Percentiles rank a stretch among this genome's conserved stretches.
These are phyloP conservation scores for Yamadazyma spencermartinsiae DNA, from an alignment of 1,139 yeast species.

Conservation along the genomic window DNA sequence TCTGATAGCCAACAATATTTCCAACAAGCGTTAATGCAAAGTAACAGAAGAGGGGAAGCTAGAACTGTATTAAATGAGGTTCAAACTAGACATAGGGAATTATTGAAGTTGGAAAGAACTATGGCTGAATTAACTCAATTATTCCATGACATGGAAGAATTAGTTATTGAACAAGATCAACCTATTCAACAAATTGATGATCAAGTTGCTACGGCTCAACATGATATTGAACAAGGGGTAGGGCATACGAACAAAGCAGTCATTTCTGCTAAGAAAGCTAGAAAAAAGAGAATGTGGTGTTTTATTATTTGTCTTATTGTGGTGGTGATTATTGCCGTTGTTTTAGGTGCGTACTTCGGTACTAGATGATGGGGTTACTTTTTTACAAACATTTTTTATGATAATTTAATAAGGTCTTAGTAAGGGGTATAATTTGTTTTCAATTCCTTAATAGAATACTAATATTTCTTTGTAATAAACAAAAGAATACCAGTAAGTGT, in stretches of 20 bases:
- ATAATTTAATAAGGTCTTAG: background rate
- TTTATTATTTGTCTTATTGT: conserved; percentile 62
- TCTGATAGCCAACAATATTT: conserved; percentile 83
- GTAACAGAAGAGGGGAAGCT: conserved; percentile 96
- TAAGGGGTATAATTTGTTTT: background rate
- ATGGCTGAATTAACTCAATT: conserved; percentile 95
- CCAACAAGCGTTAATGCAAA: conserved; percentile 88
- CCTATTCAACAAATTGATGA: conserved; percentile 82
- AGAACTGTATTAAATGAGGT: conserved; percentile 94
- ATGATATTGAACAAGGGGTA: conserved; percentile 90
- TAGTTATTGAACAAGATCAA: conserved; percentile 94
- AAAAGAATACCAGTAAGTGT: background rate
- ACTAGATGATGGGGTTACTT: conserved; percentile 14
- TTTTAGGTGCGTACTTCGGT: conserved; percentile 53
- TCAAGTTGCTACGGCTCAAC: conserved; percentile 80
- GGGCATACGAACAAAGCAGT: conserved; percentile 94
- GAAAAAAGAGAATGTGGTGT: conserved; percentile 92
- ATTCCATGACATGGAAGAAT: conserved; percentile 94
- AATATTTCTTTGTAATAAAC: background rate
- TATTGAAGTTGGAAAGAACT: conserved; percentile 90
- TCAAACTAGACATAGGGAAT: conserved; percentile 93
- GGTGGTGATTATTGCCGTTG: conserved; percentile 65
- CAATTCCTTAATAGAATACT: background rate
- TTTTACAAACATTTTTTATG: background rate
- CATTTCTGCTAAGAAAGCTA: conserved; percentile 81